Evolutionary conservation across 306 rosid species (phyloP).

Genomic region (Delonix regia): DNA sequence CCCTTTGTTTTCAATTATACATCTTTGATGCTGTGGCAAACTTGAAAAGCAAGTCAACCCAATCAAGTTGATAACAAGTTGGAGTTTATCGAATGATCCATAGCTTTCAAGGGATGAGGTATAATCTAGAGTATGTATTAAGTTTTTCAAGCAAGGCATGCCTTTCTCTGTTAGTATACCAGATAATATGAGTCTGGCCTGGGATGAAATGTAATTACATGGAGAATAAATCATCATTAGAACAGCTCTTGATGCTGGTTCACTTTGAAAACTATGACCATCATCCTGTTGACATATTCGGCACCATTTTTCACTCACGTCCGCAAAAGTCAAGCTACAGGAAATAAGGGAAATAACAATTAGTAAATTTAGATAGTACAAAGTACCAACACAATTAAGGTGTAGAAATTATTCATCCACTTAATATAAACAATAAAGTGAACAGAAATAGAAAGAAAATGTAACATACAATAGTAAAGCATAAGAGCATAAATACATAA

Average conservation of each 20-base stretch:
- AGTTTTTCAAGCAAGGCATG: conserved; percentile 43
- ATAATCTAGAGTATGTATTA: conserved; percentile 49
- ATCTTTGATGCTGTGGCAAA: conserved; percentile 54
- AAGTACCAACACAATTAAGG: conserved; percentile 27
- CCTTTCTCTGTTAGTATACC: conserved; percentile 50
- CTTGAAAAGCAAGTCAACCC: conserved; percentile 61
- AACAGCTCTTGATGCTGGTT: conserved; percentile 70
- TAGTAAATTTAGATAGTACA: conserved; percentile 29
- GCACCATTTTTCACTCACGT: conserved; percentile 55
- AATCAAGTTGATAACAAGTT: conserved; percentile 56
- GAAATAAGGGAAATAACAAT: conserved; percentile 22
- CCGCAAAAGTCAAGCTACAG: conserved; percentile 65
- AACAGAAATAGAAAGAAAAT: conserved; percentile 27
- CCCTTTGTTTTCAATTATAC: conserved; percentile 48
- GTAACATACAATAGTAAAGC: neutral
- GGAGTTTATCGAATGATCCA: conserved; percentile 53
- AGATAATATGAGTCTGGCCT: conserved; percentile 57
- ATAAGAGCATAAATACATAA: conserved; percentile 4
- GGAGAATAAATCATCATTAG: conserved; percentile 89
- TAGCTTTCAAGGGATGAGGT: conserved; percentile 51
- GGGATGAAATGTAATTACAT: conserved; percentile 66
- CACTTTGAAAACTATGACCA: conserved; percentile 60
- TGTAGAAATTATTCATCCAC: conserved; percentile 11
- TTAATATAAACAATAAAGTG: conserved; percentile 31
- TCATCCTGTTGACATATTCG: conserved; percentile 54